Percentiles rank a stretch among this genome's conserved stretches.
Conservation (phyloP, 768 basidiomycete species). For the Boletales sp. region DNA sequence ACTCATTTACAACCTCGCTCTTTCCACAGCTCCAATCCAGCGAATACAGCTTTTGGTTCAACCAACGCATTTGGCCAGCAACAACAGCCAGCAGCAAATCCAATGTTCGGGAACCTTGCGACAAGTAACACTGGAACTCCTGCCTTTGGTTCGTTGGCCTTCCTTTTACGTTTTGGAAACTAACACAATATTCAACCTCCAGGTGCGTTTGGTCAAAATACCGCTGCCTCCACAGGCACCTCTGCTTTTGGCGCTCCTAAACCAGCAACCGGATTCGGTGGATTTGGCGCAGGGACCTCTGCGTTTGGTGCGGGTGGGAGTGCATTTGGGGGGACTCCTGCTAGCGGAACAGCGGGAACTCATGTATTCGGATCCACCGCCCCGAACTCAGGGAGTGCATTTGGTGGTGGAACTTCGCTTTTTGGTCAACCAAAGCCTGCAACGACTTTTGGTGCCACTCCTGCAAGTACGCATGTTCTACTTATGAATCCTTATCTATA, state of each 20-base stretch:
- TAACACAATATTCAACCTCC: constrained; percentile 5
- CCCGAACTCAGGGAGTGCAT: constrained; percentile 32
- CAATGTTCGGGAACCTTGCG: constrained; percentile 73
- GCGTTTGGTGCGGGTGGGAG: constrained; percentile 45
- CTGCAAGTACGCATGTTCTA: constrained; percentile 27
- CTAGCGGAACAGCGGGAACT: constrained; percentile 30
- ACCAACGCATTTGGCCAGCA: constrained; percentile 61
- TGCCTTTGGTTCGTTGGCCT: constrained; percentile 32
- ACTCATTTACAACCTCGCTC: constrained; percentile 27
- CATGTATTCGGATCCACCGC: constrained; percentile 34
- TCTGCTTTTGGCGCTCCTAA: constrained; percentile 65
- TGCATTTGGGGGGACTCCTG: constrained; percentile 38
- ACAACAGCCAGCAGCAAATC: constrained; percentile 66
- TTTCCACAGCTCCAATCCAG: constrained; percentile 22
- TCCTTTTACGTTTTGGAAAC: constrained; percentile 1
- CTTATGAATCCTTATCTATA: constrained; percentile 7
- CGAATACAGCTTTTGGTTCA: constrained; percentile 50
- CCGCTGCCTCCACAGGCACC: constrained; percentile 32
- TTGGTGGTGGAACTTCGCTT: constrained; percentile 45
- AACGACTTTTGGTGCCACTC: constrained; percentile 40
- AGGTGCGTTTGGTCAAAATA: constrained; percentile 42
- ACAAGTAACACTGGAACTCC: constrained; percentile 33
- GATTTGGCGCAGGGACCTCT: constrained; percentile 60
- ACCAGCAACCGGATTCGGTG: constrained; percentile 71
- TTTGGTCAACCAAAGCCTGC: constrained; percentile 57